Evolutionary conservation across 2,329 filamentous ascomycete species (phyloP).

Genomic region (Aureobasidium sp.): DNA sequence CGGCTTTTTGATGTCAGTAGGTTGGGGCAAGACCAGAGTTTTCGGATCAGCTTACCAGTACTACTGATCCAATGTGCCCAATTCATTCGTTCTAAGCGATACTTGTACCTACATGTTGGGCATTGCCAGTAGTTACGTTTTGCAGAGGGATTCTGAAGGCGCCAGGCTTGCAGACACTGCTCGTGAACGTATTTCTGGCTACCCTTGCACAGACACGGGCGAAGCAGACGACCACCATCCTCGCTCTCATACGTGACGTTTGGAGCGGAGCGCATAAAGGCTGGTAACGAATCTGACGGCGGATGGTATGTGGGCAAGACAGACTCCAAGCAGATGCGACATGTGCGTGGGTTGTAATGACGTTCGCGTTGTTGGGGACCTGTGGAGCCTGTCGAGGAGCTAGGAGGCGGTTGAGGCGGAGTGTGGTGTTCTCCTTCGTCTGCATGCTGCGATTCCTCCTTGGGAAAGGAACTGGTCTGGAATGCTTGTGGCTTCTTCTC

Average conservation of each 20-base stretch:
- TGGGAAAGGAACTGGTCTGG: slow-evolving; percentile 13
- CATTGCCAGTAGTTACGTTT: slow-evolving; percentile 76
- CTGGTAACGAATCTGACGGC: slow-evolving; percentile 45
- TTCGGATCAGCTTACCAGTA: slow-evolving; percentile 30
- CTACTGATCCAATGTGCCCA: slow-evolving; percentile 60
- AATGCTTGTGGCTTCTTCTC: not conserved
- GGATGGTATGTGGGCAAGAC: slow-evolving; percentile 51
- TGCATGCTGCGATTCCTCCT: slow-evolving; percentile 11
- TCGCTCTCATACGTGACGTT: slow-evolving; percentile 66
- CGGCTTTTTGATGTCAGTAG: slow-evolving; percentile 36
- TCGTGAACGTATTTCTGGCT: slow-evolving; percentile 92
- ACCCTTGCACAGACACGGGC: slow-evolving; percentile 89
- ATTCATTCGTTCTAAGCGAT: slow-evolving; percentile 68
- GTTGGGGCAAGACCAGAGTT: not conserved
- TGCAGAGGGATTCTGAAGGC: slow-evolving; percentile 62
- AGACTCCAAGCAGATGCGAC: slow-evolving; percentile 81
- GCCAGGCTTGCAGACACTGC: slow-evolving; percentile 77
- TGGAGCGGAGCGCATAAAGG: slow-evolving; percentile 47
- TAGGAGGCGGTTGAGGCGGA: not conserved
- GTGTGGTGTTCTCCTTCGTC: not conserved
- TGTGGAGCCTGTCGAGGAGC: not conserved
- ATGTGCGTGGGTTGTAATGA: slow-evolving; percentile 64
- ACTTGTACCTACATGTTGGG: slow-evolving; percentile 78
- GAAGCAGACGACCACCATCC: slow-evolving; percentile 70
- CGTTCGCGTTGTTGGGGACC: not conserved